Evolutionary conservation across 2,329 filamentous ascomycete species (phyloP).

Genomic region (Rachicladosporium sp.): DNA sequence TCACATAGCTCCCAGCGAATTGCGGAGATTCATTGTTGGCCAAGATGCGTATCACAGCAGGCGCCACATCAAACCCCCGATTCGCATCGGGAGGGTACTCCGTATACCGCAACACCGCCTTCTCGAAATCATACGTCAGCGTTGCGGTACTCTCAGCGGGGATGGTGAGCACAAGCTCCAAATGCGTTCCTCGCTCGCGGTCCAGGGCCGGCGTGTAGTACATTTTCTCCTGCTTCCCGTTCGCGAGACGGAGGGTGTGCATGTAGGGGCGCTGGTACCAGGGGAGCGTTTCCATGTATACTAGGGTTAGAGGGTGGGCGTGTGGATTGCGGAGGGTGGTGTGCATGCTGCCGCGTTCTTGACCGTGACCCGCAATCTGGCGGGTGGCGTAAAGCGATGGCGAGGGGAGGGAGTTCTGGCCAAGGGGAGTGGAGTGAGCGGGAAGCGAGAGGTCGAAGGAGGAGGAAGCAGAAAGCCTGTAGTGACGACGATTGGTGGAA

Average conservation of each 20-base stretch:
- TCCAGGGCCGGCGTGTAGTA: conserved; percentile 90
- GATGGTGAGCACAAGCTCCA: conserved; percentile 72
- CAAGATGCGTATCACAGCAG: conserved; percentile 75
- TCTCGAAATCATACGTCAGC: conserved; percentile 92
- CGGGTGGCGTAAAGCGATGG: conserved; percentile 76
- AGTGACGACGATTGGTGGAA: too few species aligned
- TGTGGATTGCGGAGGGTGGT: conserved; percentile 82
- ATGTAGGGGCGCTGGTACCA: conserved; percentile 98
- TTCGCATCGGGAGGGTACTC: conserved; percentile 98
- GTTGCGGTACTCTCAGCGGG: conserved; percentile 73
- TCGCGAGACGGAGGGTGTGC: conserved; percentile 34
- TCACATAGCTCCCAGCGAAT: conserved; percentile 41
- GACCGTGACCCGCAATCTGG: conserved; percentile 84
- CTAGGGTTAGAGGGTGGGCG: conserved; percentile 38
- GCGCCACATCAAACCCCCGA: conserved; percentile 87
- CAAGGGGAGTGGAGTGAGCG: conserved; percentile 34
- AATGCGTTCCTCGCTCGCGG: conserved; percentile 76
- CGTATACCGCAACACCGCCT: conserved; percentile 87
- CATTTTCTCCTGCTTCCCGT: conserved; percentile 60
- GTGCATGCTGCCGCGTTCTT: conserved; percentile 84
- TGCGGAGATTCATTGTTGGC: conserved; percentile 32
- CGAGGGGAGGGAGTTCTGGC: conserved; percentile 19
- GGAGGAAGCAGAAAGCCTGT: conserved; percentile 2
- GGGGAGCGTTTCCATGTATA: conserved; percentile 88
- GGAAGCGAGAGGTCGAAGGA: conserved; percentile 62